Evolutionary conservation across 2,329 filamentous ascomycete genomes (phyloP), one percentile per base, ranked within the genome.

Genomic region (Beauveria pseudobassiana): DNA sequence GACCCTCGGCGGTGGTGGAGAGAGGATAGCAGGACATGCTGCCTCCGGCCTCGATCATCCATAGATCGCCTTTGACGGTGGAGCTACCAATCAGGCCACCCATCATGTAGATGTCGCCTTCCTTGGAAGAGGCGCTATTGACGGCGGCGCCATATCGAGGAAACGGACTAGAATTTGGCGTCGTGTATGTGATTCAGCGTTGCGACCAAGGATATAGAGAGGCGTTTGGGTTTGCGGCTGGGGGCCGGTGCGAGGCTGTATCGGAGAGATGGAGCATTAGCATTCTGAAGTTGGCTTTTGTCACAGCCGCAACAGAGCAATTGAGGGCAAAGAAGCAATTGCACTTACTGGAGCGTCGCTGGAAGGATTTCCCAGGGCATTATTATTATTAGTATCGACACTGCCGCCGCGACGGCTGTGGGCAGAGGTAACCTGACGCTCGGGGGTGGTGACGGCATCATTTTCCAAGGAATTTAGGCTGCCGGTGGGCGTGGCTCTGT

Each of bases 101-200:
- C 93, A 99, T 98, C 71, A 99, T 83, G 71, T 98, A 99, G 62
- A 99, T 90, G 69, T 96, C 91, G 63, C 96, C 96, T 75, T 99
- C 95, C 76, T 98, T 98, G 45, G 93, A 97, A 26, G 93, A 90
- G 18, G 89, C 82, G 0, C 92, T 85, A 74, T 99, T 99, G 73
- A 97, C 93, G 7, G 96, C 95, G 57, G 96, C 92, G 72, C 95
- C 95, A 82, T 99, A 99, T 73, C 95, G 87, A 16, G 95, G 95
- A 69, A 99, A 99, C 0, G 95, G 95, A 67, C 91, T 93, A 12
- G 88, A 84, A 70, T 92, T 87, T 3, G 87, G 84, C 5, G 91
- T 87, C 18, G 90, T 90, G 74, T 96, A 96, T 66, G 89, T 93
- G 59, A 99, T 76, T 61, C 90, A 87, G 63, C 91, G 87, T 72